Conservation (phyloP, 148 eudicot genomes). For the Cornus suecica region DNA sequence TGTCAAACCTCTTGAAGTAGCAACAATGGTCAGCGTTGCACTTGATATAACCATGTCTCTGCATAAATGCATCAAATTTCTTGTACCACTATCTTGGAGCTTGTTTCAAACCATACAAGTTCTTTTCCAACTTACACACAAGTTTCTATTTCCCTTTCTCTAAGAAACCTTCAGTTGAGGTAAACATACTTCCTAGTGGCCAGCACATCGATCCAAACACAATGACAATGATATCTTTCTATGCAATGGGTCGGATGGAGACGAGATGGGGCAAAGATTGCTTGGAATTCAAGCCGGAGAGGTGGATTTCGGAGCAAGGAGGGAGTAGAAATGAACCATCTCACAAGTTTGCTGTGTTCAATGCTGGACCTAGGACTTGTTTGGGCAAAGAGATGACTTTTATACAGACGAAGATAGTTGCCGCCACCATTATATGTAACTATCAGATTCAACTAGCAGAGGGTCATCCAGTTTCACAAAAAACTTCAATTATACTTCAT, state of each 20-base stretch:
- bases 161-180: constrained; percentile 25
- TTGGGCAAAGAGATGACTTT: constrained; percentile 36
- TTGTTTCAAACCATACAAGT: too few species aligned
- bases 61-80: too few species aligned
- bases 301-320: constrained; percentile 32
- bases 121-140: too few species aligned
- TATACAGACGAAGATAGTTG: constrained; percentile 25
- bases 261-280: constrained; percentile 36
- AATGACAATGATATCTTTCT: constrained; percentile 21
- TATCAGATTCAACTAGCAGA: too few species aligned
- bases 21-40: too few species aligned
- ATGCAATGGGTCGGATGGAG: constrained; percentile 28
- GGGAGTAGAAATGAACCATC: constrained; percentile 29
- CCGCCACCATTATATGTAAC: constrained; percentile 25
- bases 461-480: too few species aligned
- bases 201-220: constrained; percentile 15
- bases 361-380: constrained; percentile 37
- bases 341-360: constrained; percentile 30
- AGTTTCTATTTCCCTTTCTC: too few species aligned
- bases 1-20: too few species aligned
- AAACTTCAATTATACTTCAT: too few species aligned
- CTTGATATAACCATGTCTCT: too few species aligned
- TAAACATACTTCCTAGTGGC: constrained; percentile 34
- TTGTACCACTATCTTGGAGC: constrained; percentile 19
- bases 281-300: constrained; percentile 33